These are phyloP conservation scores for Pyronema omphalodes DNA, from an alignment of 495 filamentous ascomycete genomes.

Conservation along the genomic window DNA sequence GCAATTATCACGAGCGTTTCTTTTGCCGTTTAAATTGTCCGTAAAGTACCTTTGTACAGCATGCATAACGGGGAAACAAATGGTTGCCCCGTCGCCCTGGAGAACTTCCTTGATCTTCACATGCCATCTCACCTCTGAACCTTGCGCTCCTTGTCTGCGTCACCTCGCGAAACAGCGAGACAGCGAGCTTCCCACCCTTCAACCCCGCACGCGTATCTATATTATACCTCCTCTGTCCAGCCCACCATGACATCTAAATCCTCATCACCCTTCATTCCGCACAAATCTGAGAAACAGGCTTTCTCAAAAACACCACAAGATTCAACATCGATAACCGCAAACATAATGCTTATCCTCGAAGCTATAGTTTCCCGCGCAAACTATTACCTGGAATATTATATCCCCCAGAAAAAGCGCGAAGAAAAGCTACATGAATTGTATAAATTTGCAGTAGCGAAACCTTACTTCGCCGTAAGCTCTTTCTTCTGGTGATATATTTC, in stretches of 20 bases:
- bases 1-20: too few relatives aligned
- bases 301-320: too few relatives aligned
- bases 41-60: background rate
- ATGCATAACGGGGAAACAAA: background rate
- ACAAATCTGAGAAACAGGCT: too few relatives aligned
- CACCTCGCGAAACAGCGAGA: background rate
- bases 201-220: background rate
- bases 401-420: too few relatives aligned
- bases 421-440: too few relatives aligned
- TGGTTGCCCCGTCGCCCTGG: background rate
- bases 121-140: background rate
- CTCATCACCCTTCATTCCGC: background rate
- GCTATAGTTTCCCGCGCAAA: too few relatives aligned
- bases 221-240: background rate
- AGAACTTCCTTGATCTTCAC: background rate
- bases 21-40: too few relatives aligned
- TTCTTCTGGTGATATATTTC: background rate
- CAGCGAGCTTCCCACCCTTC: background rate
- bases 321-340: too few relatives aligned
- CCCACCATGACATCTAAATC: background rate
- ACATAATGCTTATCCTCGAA: too few relatives aligned
- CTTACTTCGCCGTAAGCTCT: background rate
- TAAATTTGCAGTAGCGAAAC: too few relatives aligned
- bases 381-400: too few relatives aligned
- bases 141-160: background rate